Evolutionary conservation across 2,329 filamentous ascomycete species (phyloP).

Genomic region (Aspergillaceae sp.): DNA sequence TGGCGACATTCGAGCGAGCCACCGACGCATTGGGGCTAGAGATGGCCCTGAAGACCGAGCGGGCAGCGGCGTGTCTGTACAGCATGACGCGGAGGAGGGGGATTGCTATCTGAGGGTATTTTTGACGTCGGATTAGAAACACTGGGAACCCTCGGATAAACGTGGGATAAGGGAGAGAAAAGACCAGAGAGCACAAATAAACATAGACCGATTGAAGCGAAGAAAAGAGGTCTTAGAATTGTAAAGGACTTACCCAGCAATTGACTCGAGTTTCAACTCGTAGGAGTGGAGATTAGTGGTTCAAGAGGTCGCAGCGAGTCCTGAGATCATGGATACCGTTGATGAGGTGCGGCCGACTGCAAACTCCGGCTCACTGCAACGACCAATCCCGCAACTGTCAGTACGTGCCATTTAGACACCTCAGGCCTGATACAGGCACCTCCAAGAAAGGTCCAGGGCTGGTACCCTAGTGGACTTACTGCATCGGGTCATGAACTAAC

Average conservation of each 20-base stretch:
- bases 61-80: constrained; percentile 37
- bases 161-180: background rate
- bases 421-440: constrained; percentile 18
- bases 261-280: constrained; percentile 25
- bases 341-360: constrained; percentile 23
- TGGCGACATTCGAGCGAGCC: constrained; percentile 33
- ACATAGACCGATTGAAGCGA: constrained; percentile 24
- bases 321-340: constrained; percentile 16
- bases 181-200: constrained; percentile 7
- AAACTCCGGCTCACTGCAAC: constrained; percentile 17
- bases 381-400: constrained; percentile 20
- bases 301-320: constrained; percentile 18
- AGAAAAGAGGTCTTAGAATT: constrained; percentile 4
- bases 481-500: background rate
- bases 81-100: constrained; percentile 31
- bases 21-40: constrained; percentile 36
- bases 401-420: constrained; percentile 6
- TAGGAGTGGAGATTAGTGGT: constrained; percentile 24
- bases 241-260: constrained; percentile 24
- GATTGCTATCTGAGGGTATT: constrained; percentile 20
- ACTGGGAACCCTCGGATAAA: constrained; percentile 25
- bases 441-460: constrained; percentile 1
- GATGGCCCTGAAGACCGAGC: constrained; percentile 38
- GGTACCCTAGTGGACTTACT: constrained; percentile 1
- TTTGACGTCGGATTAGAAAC: constrained; percentile 23